Conservation (phyloP, 106 monocot species). For the Allium cepa region DNA sequence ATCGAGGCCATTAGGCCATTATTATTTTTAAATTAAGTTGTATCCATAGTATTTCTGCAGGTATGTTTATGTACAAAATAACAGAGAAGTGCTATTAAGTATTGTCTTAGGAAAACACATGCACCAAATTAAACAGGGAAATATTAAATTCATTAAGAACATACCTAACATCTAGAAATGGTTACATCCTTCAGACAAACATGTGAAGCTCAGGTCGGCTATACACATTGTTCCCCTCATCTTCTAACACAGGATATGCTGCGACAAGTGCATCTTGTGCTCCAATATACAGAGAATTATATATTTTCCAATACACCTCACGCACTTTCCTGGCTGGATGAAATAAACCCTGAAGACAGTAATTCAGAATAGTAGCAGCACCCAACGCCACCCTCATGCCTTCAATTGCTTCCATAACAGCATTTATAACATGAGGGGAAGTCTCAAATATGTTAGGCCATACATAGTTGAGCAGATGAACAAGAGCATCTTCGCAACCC, state of each 20-base stretch:
- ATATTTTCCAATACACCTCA: constrained; percentile 99
- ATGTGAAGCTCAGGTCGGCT: constrained; percentile 82
- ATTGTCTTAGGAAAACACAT: background rate
- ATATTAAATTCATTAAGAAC: background rate
- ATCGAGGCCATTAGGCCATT: no score
- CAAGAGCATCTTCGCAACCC: constrained; percentile 94
- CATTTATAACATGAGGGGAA: constrained; percentile 96
- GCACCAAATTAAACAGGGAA: background rate
- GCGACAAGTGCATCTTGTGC: constrained; percentile 92
- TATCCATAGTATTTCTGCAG: no score
- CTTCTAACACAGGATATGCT: constrained; percentile 73
- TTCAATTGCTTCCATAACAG: constrained; percentile 98
- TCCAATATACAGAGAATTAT: constrained; percentile 95
- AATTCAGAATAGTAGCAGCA: constrained; percentile 77
- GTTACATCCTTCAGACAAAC: constrained; percentile 38
- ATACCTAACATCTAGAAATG: no score
- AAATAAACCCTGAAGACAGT: constrained; percentile 96
- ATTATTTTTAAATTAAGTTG: no score
- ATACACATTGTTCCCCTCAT: constrained; percentile 55
- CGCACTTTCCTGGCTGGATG: constrained; percentile 97
- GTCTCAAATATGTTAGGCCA: constrained; percentile 99
- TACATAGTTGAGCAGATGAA: constrained; percentile 89
- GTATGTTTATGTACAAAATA: no score
- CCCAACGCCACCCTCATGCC: constrained; percentile 97
- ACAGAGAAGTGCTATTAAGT: no score